Evolutionary conservation across 2,329 filamentous ascomycete species (phyloP).

Genomic region (Paracoccidioides brasiliensis): DNA sequence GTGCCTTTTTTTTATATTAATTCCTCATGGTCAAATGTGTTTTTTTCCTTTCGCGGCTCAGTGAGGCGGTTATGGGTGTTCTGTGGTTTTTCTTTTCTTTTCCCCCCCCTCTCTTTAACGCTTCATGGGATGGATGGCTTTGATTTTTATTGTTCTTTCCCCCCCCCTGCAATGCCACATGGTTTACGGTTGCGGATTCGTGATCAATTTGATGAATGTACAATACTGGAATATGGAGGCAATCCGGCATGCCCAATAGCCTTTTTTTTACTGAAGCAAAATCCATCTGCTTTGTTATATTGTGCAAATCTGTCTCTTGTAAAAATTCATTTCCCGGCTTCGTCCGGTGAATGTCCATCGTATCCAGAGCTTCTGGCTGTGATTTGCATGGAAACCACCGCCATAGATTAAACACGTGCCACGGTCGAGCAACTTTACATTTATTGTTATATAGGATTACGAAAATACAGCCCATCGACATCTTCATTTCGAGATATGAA

Average conservation of each 20-base stretch:
- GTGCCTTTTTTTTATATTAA: conserved; percentile 21
- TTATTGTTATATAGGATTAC: background rate
- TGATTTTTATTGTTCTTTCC: conserved; percentile 28
- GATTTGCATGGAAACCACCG: too few species aligned
- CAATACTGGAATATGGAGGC: conserved; percentile 32
- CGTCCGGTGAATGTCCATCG: too few species aligned
- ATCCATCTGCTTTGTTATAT: conserved; percentile 2
- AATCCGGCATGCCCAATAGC: conserved; percentile 17
- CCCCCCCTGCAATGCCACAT: conserved; percentile 22
- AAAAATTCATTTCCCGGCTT: too few species aligned
- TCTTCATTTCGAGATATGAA: background rate
- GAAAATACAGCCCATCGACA: too few species aligned
- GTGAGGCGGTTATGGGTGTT: conserved; percentile 20
- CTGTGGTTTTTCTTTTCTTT: conserved; percentile 22
- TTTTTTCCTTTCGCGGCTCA: conserved; percentile 21
- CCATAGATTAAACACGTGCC: too few species aligned
- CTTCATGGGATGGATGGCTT: conserved; percentile 38
- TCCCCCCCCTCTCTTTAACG: conserved; percentile 26
- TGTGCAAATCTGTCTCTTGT: background rate
- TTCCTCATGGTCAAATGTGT: conserved; percentile 30
- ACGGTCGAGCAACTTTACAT: background rate
- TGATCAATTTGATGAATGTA: conserved; percentile 27
- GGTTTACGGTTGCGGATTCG: conserved; percentile 31
- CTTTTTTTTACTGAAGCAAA: conserved; percentile 23
- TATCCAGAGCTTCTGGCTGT: too few species aligned